Conservation (phyloP, 1,139 yeast species). For the Sugiyamaella sp. region DNA sequence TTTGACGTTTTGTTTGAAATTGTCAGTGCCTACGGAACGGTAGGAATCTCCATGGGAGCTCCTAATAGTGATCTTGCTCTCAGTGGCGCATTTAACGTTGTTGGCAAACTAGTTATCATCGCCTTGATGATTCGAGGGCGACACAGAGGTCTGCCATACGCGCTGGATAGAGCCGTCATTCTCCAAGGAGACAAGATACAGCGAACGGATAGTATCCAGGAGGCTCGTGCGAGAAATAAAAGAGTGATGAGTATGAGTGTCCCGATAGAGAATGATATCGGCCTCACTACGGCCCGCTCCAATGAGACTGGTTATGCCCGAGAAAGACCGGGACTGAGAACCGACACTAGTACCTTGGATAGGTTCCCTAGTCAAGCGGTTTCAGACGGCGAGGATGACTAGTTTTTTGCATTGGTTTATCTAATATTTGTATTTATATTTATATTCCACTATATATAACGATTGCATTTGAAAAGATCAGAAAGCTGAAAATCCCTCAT, state of each 20-base stretch:
- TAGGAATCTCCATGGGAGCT: conserved; percentile 86
- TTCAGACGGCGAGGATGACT: conserved; percentile 15
- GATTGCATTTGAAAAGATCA: conserved; percentile 4
- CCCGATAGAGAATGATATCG: conserved; percentile 23
- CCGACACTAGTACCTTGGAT: conserved; percentile 7
- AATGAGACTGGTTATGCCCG: conserved; percentile 11
- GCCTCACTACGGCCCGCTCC: conserved; percentile 9
- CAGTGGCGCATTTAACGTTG: conserved; percentile 65
- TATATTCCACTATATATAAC: not conserved
- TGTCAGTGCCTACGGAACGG: conserved; percentile 95
- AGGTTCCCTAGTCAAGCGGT: conserved; percentile 21
- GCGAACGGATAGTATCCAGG: conserved; percentile 58
- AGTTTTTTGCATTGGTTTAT: conserved; percentile 6
- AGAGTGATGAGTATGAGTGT: conserved; percentile 26
- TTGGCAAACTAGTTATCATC: conserved; percentile 82
- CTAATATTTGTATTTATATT: not conserved
- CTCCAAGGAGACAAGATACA: conserved; percentile 73
- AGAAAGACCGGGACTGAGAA: conserved; percentile 2
- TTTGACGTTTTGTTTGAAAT: conserved; percentile 83
- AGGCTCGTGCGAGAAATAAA: conserved; percentile 27
- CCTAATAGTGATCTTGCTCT: conserved; percentile 69
- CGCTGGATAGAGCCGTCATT: conserved; percentile 92
- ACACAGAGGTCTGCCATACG: conserved; percentile 94
- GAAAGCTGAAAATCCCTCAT: not conserved
- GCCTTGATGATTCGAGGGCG: conserved; percentile 94